These are phyloP conservation scores for Stachybotrys elegans DNA, from an alignment of 2,329 filamentous ascomycete genomes.

Conservation along the genomic window DNA sequence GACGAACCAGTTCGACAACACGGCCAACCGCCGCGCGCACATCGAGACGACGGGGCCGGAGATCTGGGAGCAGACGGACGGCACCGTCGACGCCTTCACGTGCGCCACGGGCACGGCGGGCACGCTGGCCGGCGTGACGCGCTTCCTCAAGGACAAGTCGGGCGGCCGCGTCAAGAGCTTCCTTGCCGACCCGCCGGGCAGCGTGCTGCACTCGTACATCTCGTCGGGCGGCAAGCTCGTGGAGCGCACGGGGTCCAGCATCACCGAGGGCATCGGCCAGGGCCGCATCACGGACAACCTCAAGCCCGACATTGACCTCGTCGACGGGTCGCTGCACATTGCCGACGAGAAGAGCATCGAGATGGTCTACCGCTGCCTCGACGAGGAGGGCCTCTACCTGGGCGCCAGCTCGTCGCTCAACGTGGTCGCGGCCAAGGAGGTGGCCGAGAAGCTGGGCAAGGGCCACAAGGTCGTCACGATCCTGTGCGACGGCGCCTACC, in stretches of 20 bases:
- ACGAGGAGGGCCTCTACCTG: conserved; percentile 93
- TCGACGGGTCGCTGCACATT: conserved; percentile 82
- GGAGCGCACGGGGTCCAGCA: conserved; percentile 80
- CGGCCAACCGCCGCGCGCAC: conserved; percentile 86
- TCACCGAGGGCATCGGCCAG: conserved; percentile 97
- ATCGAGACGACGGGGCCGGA: conserved; percentile 96
- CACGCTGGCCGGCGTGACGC: conserved; percentile 81
- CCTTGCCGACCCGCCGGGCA: conserved; percentile 90
- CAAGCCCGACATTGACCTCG: conserved; percentile 71
- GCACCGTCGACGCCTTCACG: conserved; percentile 87
- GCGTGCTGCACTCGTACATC: conserved; percentile 89
- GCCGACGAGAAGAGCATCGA: conserved; percentile 91
- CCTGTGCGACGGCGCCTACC: conserved; percentile 92
- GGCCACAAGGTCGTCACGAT: conserved; percentile 91
- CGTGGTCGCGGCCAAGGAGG: conserved; percentile 90
- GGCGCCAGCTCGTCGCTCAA: conserved; percentile 93
- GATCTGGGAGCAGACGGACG: conserved; percentile 88
- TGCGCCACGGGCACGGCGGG: conserved; percentile 92
- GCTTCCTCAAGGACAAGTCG: conserved; percentile 81
- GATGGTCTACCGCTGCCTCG: conserved; percentile 95
- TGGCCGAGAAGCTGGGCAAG: conserved; percentile 82
- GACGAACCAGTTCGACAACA: conserved; percentile 99
- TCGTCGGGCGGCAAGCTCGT: conserved; percentile 74
- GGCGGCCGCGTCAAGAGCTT: conserved; percentile 77
- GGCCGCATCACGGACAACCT: conserved; percentile 96